Evolutionary conservation across 2,329 filamentous ascomycete species (phyloP), one percentile per base, ranked within the genome.

Genomic region (Fonsecaea nubica): DNA sequence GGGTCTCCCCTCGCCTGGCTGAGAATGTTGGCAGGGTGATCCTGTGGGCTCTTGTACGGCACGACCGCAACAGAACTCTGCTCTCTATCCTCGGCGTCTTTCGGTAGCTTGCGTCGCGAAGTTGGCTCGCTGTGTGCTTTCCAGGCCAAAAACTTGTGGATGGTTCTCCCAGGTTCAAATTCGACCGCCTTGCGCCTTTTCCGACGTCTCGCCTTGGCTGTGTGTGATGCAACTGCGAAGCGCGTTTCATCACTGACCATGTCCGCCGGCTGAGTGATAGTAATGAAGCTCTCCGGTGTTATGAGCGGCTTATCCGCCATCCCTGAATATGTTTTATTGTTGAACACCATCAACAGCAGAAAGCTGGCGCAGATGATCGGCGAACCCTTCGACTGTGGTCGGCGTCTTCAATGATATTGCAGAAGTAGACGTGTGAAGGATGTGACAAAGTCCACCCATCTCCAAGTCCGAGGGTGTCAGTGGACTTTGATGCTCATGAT

Each of bases 1-100:
- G 55, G 55, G 42, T 58, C 55, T 58, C 40, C 42, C 55, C 55
- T 58, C 12, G 25, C 35, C 13, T 42, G 55, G 10, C 55, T 42
- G 40, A 58, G 55, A 12, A 58, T 58, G 25, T 30, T 18, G 9
- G 18, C 8, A 1, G 35, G 55, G 8, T 30, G 33, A 25, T 36
- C 21, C 3, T 40, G 55, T 12, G 21, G 35, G 13, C 18, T 32
- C 10, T 42, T 21, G 21, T 13, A 35, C 7, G 55, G 55, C 15
- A 58, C 33, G 21, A 38, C 53, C 15, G 53, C 53, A 12, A 15
- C 18, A 18, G 53, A 18, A 35, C 18, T 25, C 18, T 9, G 21
- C 6, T 25, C 45, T 5, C 9, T 4, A 25, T 21, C 12, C 6
- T 25, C 8, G 21, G 18, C 15, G 13, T 56, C 53, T 13, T 35